phyloP scores from a whole-genome alignment of 2,329 filamentous ascomycete species.

The Penicillium sp. region DNA sequence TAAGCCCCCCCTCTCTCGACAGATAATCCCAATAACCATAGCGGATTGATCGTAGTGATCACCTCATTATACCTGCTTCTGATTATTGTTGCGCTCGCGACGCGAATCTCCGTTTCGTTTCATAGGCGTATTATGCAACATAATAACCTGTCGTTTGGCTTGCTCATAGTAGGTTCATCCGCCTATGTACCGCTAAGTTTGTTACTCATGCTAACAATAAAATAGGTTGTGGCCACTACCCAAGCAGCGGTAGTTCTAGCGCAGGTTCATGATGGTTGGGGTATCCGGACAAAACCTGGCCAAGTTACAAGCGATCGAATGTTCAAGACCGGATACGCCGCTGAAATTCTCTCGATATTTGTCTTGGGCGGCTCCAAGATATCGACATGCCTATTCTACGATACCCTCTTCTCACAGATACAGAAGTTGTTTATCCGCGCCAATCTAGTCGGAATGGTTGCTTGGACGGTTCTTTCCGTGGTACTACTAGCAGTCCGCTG shows the following conservation, averaged over 20 bases:
- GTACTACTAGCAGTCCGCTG: neutral
- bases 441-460: neutral
- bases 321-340: neutral
- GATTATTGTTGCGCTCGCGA: neutral
- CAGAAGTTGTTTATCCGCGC: neutral
- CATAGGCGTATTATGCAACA: neutral
- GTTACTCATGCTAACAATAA: neutral
- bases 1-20: neutral
- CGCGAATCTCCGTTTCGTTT: neutral
- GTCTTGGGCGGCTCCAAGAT: neutral
- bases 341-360: neutral
- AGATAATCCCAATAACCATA: neutral
- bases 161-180: neutral
- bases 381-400: neutral
- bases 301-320: neutral
- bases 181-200: neutral
- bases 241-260: neutral
- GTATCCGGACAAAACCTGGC: neutral
- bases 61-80: neutral
- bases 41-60: neutral
- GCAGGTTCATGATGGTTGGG: neutral
- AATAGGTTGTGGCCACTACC: neutral
- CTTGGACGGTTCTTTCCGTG: neutral
- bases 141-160: neutral
- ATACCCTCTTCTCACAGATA: neutral